Base-by-base conservation (phyloP, 2,329 filamentous ascomycete species). In the Coniella lustricola region DNA sequence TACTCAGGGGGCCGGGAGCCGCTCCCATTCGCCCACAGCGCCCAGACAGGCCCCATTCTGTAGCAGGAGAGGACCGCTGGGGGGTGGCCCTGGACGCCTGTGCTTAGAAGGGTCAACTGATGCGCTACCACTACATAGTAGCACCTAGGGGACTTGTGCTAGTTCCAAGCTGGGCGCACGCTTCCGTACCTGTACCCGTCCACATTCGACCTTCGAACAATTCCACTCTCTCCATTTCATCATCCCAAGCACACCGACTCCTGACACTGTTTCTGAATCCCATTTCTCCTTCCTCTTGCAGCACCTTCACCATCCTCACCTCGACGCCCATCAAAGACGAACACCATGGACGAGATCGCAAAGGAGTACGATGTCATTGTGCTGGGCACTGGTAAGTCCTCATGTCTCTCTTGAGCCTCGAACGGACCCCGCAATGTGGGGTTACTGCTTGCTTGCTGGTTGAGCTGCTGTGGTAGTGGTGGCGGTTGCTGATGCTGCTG, bases 301-400 rank as follows among this genome's bases (percentile, higher is more conserved):
- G 34, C 46, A 45, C 46, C 45, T 22, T 25, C 41, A 29, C 25
- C 10, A 29, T 10, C 35, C 39, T 46, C 71, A 46, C 40, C 37
- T 29, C 44, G 45, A 49, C n/a, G n/a, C n/a, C 42, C 37, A 29
- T 21, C 17, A 17, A 22, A 21, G 16, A 35, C 45, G 49, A 20
- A 49, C 50, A 34, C 55, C 72, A 97, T 97, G 93, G 93, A 97
- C 67, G 93, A 97, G 73, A 95, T 98, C 67, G 89, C 90, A 60
- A 87, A 89, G 67, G 90, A 96, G 73, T 98, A 98, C 80, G 93
- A 98, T 80, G 88, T 96, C 70, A 83, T 98, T 67, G 93, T 98
- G 51, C 82, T 98, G 68, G 93, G 93, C 79, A 98, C 93, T 69
- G 90, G 90, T 95, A 20, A 42, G 40, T 29, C 25, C 29, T 4